Percentiles rank a stretch among this genome's conserved stretches.
Conservation (phyloP, 2,329 filamentous ascomycete genomes). For the Nemania serpens region DNA sequence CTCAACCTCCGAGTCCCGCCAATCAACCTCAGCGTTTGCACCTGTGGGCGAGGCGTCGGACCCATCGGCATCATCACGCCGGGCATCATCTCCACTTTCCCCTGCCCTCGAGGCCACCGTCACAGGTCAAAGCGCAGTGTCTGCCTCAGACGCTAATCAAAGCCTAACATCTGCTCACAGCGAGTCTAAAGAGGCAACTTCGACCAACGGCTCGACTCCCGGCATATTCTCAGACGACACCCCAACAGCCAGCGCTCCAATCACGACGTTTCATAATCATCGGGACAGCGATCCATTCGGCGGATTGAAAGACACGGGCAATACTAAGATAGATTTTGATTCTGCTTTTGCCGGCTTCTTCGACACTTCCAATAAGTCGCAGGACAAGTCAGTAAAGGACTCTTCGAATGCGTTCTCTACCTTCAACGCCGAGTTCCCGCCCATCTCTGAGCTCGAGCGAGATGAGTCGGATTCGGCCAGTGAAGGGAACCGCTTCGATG, state of each 20-base stretch:
- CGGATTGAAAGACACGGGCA: constrained; percentile 55
- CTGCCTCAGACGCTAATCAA: constrained; percentile 42
- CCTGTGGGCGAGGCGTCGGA: constrained; percentile 70
- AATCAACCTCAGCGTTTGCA: constrained; percentile 77
- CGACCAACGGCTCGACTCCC: constrained; percentile 48
- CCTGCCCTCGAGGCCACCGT: constrained; percentile 46
- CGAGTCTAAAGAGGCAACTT: constrained; percentile 34
- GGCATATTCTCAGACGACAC: constrained; percentile 58
- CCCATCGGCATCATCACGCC: constrained; percentile 76
- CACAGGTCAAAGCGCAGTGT: constrained; percentile 44
- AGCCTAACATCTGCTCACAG: constrained; percentile 35
- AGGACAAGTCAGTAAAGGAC: constrained; percentile 49
- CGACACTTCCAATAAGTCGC: constrained; percentile 54
- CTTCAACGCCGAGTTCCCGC: constrained; percentile 84
- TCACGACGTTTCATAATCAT: constrained; percentile 37
- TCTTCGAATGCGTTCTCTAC: constrained; percentile 52
- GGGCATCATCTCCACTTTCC: constrained; percentile 72
- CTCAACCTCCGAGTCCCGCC: constrained; percentile 72
- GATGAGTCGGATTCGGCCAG: constrained; percentile 83
- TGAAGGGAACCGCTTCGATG: constrained; percentile 85
- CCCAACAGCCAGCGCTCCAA: constrained; percentile 34
- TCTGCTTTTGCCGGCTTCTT: constrained; percentile 80
- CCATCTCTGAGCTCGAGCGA: constrained; percentile 82
- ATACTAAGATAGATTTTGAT: constrained; percentile 82
- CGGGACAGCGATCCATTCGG: constrained; percentile 56